phyloP scores from a whole-genome alignment of 495 filamentous ascomycete species.

The Stereocaulon alpinum region DNA sequence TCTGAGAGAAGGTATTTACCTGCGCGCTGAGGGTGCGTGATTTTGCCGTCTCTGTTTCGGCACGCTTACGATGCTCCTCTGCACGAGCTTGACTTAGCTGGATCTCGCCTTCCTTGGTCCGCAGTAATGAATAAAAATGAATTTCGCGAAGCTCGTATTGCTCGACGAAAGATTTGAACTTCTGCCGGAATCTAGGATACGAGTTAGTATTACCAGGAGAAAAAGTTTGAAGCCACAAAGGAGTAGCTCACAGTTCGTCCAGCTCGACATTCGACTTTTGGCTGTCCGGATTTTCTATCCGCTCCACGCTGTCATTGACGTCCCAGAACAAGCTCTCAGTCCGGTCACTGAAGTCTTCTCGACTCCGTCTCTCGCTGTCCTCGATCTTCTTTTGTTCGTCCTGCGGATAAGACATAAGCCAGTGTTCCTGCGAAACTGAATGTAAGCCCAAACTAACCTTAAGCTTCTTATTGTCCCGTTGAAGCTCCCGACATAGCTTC shows the following conservation, averaged over 20 bases:
- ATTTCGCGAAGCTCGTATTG: slow-evolving; percentile 92
- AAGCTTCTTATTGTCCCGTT: slow-evolving; percentile 91
- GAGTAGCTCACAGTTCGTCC: slow-evolving; percentile 65
- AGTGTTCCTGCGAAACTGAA: background rate
- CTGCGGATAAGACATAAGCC: slow-evolving; percentile 35
- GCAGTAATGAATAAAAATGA: slow-evolving; percentile 79
- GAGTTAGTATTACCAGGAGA: background rate
- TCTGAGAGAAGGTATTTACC: slow-evolving; percentile 92
- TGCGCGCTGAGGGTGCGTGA: slow-evolving; percentile 79
- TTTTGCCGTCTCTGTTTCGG: slow-evolving; percentile 67
- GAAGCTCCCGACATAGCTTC: slow-evolving; percentile 83
- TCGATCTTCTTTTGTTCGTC: slow-evolving; percentile 83
- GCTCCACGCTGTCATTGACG: slow-evolving; percentile 70
- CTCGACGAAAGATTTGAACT: slow-evolving; percentile 87
- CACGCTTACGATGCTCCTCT: slow-evolving; percentile 78
- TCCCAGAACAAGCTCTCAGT: slow-evolving; percentile 63
- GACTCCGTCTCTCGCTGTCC: slow-evolving; percentile 70
- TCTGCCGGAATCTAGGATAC: slow-evolving; percentile 60
- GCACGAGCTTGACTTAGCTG: slow-evolving; percentile 77
- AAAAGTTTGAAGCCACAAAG: background rate
- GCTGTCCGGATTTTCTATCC: slow-evolving; percentile 64
- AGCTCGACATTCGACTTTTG: slow-evolving; percentile 68
- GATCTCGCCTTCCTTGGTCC: slow-evolving; percentile 93
- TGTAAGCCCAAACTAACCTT: slow-evolving; percentile 50
- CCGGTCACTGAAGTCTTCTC: slow-evolving; percentile 73